These are phyloP conservation scores for Didymella sp. DNA, from an alignment of 2,329 filamentous ascomycete species.

Conservation along the genomic window DNA sequence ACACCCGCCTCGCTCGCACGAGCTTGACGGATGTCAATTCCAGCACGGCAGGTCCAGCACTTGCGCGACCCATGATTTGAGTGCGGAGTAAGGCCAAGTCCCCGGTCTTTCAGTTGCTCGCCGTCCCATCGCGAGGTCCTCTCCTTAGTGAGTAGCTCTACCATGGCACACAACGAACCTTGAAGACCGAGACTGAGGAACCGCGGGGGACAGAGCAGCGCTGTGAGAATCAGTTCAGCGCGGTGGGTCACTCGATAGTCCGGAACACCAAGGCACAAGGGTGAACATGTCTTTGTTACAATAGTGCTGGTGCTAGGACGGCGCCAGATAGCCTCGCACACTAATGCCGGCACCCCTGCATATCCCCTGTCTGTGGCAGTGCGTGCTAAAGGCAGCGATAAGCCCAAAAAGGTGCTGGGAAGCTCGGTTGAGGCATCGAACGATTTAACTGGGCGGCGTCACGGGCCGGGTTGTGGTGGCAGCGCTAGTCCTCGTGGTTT, in stretches of 20 bases:
- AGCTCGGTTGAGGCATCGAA: constrained; percentile 9
- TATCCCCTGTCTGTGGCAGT: constrained; percentile 17
- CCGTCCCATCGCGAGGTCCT: background rate
- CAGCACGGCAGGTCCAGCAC: background rate
- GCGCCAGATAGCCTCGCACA: background rate
- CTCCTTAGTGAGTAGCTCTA: constrained; percentile 19
- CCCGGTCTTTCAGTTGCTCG: background rate
- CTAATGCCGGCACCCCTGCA: background rate
- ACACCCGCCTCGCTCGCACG: background rate
- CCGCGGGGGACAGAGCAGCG: constrained; percentile 1
- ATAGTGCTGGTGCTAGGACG: constrained; percentile 2
- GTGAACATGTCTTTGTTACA: constrained; percentile 6
- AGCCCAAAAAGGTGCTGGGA: background rate
- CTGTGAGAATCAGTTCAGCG: background rate
- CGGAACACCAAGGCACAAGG: constrained; percentile 17
- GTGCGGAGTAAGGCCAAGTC: background rate
- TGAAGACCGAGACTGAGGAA: constrained; percentile 10
- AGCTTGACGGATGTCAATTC: background rate
- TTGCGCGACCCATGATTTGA: background rate
- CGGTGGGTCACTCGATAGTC: constrained; percentile 17
- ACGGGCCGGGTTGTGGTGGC: constrained; percentile 6
- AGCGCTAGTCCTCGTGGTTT: constrained; percentile 12
- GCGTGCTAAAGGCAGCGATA: constrained; percentile 11
- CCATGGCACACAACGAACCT: constrained; percentile 12
- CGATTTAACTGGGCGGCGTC: background rate